Evolutionary conservation across 2,329 filamentous ascomycete species (phyloP), one percentile per base, ranked within the genome.

Genomic region (Saccharata proteae): DNA sequence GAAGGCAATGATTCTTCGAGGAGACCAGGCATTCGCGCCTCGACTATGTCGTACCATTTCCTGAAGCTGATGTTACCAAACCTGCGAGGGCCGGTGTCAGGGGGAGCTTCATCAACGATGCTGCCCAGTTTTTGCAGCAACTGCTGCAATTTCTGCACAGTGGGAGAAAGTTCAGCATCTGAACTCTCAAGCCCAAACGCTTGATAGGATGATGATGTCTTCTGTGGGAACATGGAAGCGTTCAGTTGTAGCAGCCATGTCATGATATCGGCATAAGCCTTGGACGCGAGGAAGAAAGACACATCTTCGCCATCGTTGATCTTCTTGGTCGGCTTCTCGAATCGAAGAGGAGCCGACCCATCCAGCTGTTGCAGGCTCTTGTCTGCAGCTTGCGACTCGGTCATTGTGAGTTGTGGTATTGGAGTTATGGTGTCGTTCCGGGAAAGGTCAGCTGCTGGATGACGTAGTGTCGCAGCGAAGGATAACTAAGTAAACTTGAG

Each of bases 41-140:
- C 74, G 9, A 90, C 63, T 17, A 85, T 57, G 28, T 69, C 61
- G 52, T 79, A 71, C 88, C 90, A 98, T 42, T 66, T 81, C 17
- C 86, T 70, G 55, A 93, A 98, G 46, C 81, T 88, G 26, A 82
- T 64, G 52, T 98, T 98, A 19, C 90, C 90, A 51, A 96, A 98
- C 39, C 90, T 70, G 32, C 88, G 69, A 12, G 88, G 86, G 10
- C 86, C 86, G 5, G 75, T 73, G 45, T 92, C 80, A 1, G 88
- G 88, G 2, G 86, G 88, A 1, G 76, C 80, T 47, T 86, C 74
- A 11, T 79, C 71, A 30, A 93, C 72, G 29, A 92, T 67, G 6
- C 58, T 58, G 30, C 73, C 70, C 10, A 92, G 62, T 29, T 64
- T 69, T 5, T 64, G 57, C 11, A 96, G 59, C 20, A 98, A 62